Base-by-base conservation (phyloP, 108 stramenopile species). In the Pseudonitzschia multistriata region DNA sequence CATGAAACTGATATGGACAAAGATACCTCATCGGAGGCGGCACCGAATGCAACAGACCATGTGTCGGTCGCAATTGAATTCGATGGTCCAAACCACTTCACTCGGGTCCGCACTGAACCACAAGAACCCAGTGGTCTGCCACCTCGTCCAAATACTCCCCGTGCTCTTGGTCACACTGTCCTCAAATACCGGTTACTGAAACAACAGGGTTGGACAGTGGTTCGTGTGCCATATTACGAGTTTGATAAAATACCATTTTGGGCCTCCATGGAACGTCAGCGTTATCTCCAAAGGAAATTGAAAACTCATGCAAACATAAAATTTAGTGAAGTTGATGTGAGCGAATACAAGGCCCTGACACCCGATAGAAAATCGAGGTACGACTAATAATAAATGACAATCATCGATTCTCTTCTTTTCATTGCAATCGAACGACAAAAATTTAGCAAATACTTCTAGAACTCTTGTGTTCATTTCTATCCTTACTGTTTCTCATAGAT, bases 201-300 rank as follows among this genome's bases (percentile, higher is more conserved):
- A 77, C 79, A 74, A 54, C 86, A 91, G 67, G 91, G 91, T 1
- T 95, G 90, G 90, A 82, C 83, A 0, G 90, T 95, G 0, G 86
- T 95, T 50, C 79, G 93, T 15, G 87, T 95, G 13, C 93, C 93
- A 1, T 95, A 84, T 45, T 95, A 85, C 75, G 93, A 92, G 68
- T 95, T 90, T 71, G 93, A 95, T 57, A 90, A 84, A 62, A 95
- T 95, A 35, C 93, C 93, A 15, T 88, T 86, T 64, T 95, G 89
- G 86, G 91, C 93, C 27, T 84, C 79, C 39, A 95, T 95, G 93
- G 89, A 94, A 76, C 69, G 90, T 60, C 93, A 95, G 76, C 69
- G 93, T 24, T 95, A 95, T 64, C 73, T 95, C 11, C 93, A 95
- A 67, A 73, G 93, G 13, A 79, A 84, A 19, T 77, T 95, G 49